Conservation (phyloP, 2,329 filamentous ascomycete genomes). For the Blastomyces parvus region DNA sequence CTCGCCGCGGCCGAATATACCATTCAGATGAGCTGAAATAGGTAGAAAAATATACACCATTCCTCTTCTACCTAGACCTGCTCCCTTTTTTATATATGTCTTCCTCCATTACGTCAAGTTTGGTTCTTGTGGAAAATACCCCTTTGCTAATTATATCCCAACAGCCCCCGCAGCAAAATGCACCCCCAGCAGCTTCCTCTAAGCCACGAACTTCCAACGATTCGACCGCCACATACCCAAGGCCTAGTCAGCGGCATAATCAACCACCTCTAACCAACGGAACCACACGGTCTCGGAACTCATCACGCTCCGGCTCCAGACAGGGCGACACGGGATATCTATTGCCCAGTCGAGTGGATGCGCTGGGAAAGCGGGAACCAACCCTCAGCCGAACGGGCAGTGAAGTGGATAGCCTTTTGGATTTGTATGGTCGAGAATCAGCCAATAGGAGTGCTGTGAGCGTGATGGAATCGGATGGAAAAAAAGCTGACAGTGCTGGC, state of each 20-base stretch:
- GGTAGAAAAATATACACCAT: background rate
- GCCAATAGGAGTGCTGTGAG: conserved; percentile 19
- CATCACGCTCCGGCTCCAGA: conserved; percentile 27
- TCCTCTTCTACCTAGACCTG: background rate
- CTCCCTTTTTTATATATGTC: background rate
- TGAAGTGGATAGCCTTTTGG: conserved; percentile 32
- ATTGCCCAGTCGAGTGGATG: conserved; percentile 21
- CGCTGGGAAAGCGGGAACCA: conserved; percentile 26
- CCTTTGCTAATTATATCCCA: background rate
- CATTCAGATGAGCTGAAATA: conserved; percentile 1
- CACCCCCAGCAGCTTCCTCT: conserved; percentile 16
- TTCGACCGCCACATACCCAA: conserved; percentile 23
- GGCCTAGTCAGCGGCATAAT: conserved; percentile 24
- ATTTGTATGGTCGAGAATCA: conserved; percentile 28
- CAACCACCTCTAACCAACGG: conserved; percentile 26
- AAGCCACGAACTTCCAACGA: conserved; percentile 32
- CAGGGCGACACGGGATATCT: conserved; percentile 24
- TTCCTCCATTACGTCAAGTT: background rate
- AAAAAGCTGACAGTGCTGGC: conserved; percentile 15
- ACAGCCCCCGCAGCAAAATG: conserved; percentile 9
- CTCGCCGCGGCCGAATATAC: background rate
- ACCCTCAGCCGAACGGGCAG: conserved; percentile 30
- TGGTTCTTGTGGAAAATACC: background rate
- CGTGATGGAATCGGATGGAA: conserved; percentile 20
- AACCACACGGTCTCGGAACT: conserved; percentile 27